A percentile compares a stretch with the other conserved stretches of the same genome.
Evolutionary conservation across 148 eudicot genomes (phyloP).

Genomic region (Camellia japonica): DNA sequence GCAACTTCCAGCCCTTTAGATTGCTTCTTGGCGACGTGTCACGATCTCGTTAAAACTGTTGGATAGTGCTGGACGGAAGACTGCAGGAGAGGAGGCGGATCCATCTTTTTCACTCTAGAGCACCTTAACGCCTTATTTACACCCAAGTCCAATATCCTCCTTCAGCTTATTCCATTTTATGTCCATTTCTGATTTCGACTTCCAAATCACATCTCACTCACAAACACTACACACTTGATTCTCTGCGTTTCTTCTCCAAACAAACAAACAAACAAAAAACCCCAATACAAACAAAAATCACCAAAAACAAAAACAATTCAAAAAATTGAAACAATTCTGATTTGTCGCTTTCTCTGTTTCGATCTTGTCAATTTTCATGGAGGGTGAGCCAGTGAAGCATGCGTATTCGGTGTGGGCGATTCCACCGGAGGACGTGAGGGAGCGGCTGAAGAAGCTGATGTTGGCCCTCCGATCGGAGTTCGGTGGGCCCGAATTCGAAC

Average conservation of each 20-base stretch:
- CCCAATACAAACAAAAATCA: not conserved
- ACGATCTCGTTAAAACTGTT: too few relatives aligned
- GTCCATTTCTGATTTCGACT: not conserved
- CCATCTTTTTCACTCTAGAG: too few relatives aligned
- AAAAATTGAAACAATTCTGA: not conserved
- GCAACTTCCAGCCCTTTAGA: too few relatives aligned
- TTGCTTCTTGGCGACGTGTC: too few relatives aligned
- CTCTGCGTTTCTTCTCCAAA: not conserved
- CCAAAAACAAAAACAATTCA: not conserved
- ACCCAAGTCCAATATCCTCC: not conserved
- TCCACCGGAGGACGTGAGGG: constrained; percentile 51
- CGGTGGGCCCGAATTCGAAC: constrained; percentile 79
- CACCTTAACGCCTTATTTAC: too few relatives aligned
- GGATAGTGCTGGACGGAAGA: too few relatives aligned
- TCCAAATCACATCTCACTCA: not conserved
- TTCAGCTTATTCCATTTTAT: not conserved
- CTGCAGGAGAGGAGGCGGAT: too few relatives aligned
- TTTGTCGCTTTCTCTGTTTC: not conserved
- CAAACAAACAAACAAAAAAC: not conserved
- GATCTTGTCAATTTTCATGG: constrained; percentile 26
- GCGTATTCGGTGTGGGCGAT: constrained; percentile 82
- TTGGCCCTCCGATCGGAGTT: constrained; percentile 61
- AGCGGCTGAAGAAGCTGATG: constrained; percentile 72
- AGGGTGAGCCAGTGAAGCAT: constrained; percentile 20
- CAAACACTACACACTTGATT: not conserved